Conservation (phyloP, 768 basidiomycete species). For the Termitomyces eurrhizus region DNA sequence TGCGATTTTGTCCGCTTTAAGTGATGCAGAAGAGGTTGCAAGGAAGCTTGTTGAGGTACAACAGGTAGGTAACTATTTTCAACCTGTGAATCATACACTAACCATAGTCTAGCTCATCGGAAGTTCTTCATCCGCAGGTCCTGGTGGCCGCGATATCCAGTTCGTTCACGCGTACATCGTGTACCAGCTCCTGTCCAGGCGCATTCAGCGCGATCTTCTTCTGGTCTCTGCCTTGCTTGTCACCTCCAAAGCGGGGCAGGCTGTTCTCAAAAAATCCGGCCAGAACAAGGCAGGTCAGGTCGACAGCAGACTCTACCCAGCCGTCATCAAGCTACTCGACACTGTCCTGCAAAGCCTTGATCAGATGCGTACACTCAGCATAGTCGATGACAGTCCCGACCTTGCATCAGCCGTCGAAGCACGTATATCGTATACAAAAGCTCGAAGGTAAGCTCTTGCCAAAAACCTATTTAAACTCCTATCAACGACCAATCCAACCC, state of each 20-base stretch:
- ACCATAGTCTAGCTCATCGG: constrained; percentile 31
- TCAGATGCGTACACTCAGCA: constrained; percentile 77
- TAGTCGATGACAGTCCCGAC: constrained; percentile 87
- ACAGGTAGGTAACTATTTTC: constrained; percentile 44
- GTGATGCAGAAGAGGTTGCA: constrained; percentile 86
- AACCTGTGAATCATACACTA: neutral
- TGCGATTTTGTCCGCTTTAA: constrained; percentile 75
- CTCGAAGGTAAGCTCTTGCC: constrained; percentile 51
- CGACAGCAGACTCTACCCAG: constrained; percentile 75
- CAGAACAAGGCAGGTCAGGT: constrained; percentile 40
- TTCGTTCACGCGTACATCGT: constrained; percentile 87
- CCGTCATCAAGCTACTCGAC: constrained; percentile 85
- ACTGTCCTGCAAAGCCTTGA: constrained; percentile 80
- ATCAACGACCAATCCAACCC: neutral
- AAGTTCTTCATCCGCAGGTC: constrained; percentile 31
- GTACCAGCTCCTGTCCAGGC: constrained; percentile 82
- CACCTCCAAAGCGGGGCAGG: constrained; percentile 24
- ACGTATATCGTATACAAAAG: constrained; percentile 69
- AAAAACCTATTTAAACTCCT: neutral
- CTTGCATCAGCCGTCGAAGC: constrained; percentile 77
- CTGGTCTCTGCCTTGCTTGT: constrained; percentile 65
- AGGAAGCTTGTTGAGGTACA: constrained; percentile 80
- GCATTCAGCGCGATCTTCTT: constrained; percentile 85
- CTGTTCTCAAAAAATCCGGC: constrained; percentile 22
- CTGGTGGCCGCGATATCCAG: constrained; percentile 65